Conservation (phyloP, 345 rosid species). For the Tarenaya hassleriana region DNA sequence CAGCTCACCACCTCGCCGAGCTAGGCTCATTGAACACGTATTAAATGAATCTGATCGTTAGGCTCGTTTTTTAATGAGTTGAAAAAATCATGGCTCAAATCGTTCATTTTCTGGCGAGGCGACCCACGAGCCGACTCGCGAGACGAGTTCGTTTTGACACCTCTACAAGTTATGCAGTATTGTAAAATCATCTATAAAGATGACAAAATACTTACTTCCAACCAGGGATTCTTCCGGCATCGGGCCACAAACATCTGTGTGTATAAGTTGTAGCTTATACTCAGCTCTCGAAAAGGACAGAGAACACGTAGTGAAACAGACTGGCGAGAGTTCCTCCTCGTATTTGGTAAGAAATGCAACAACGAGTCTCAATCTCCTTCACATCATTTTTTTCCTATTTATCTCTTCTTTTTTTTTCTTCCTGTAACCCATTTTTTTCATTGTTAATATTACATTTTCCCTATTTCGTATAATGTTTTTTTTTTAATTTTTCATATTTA, state of each 20-base stretch:
- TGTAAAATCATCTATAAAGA: neutral
- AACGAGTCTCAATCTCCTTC: slow-evolving; percentile 30
- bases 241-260: neutral
- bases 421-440: neutral
- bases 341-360: slow-evolving; percentile 25
- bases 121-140: too few relatives aligned
- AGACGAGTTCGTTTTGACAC: too few relatives aligned
- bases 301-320: slow-evolving; percentile 5
- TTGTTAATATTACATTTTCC: neutral
- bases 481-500: neutral
- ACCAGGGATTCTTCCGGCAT: neutral
- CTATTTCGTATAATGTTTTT: too few relatives aligned
- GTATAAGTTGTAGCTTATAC: neutral
- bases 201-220: neutral
- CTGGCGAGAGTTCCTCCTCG: slow-evolving; percentile 5
- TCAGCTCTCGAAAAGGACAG: slow-evolving; percentile 14
- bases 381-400: slow-evolving; percentile 4
- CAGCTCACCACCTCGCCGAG: too few relatives aligned
- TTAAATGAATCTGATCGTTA: too few relatives aligned
- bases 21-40: too few relatives aligned
- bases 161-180: neutral
- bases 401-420: too few relatives aligned
- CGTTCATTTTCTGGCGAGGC: too few relatives aligned
- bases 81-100: too few relatives aligned
- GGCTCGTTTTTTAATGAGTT: too few relatives aligned